Evolutionary conservation across 495 filamentous ascomycete species (phyloP).

Genomic region (Pseudotulostoma volvatum): DNA sequence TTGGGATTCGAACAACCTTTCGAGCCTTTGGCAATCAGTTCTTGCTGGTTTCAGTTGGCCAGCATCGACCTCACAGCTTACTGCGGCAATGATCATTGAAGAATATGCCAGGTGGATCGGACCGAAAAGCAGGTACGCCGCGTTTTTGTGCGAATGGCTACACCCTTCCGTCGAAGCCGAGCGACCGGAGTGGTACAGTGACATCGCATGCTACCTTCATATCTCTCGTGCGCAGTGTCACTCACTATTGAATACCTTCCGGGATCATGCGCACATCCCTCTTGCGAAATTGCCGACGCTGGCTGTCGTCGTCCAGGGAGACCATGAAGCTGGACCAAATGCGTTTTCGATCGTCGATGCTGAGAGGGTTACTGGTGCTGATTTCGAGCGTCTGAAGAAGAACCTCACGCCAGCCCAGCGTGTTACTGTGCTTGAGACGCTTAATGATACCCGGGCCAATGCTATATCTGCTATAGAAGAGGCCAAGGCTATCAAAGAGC

Average conservation of each 20-base stretch:
- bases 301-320: slow-evolving; percentile 83
- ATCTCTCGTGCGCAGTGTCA: slow-evolving; percentile 81
- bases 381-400: slow-evolving; percentile 79
- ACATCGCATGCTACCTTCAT: slow-evolving; percentile 75
- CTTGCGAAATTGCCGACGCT: slow-evolving; percentile 56
- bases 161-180: slow-evolving; percentile 62
- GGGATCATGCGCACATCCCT: slow-evolving; percentile 66
- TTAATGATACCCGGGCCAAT: slow-evolving; percentile 56
- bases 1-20: slow-evolving; percentile 29
- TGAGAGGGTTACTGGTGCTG: slow-evolving; percentile 63
- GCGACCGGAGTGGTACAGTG: slow-evolving; percentile 66
- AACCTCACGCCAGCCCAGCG: slow-evolving; percentile 66
- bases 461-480: slow-evolving; percentile 58
- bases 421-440: slow-evolving; percentile 54
- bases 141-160: slow-evolving; percentile 42
- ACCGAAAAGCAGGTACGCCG: slow-evolving; percentile 27
- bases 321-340: slow-evolving; percentile 70
- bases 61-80: slow-evolving; percentile 71
- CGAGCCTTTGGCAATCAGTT: slow-evolving; percentile 32
- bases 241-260: slow-evolving; percentile 74
- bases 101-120: slow-evolving; percentile 50
- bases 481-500: slow-evolving; percentile 58
- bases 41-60: slow-evolving; percentile 47
- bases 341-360: slow-evolving; percentile 81
- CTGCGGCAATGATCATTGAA: slow-evolving; percentile 69